Evolutionary conservation across 371 early-diverging fungal species (phyloP), one percentile per base, ranked within the genome.

Genomic region (Rhizopus sp.): DNA sequence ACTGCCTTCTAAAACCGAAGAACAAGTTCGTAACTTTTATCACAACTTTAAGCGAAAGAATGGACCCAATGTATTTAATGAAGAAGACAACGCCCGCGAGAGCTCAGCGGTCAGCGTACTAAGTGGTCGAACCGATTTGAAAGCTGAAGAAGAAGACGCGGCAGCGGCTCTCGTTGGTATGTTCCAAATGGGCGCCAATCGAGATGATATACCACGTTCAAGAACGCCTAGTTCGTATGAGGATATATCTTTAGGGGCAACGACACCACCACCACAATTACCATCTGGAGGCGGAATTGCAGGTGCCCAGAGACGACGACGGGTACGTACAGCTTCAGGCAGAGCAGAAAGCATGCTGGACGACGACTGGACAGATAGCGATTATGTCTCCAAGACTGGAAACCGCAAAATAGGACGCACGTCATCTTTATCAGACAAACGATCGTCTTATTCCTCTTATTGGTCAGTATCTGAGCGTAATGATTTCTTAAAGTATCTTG

Each of bases 381-480:
- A 68, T 30, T 70, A 60, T 51, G 45, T 29, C 0, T 10, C 49
- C 0, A 52, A 49, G 5, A 23, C 45, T 4, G 55, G 62, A 3
- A 56, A 60, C n/a, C 69, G 77, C 39, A 64, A 69, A 46, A 49
- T 69, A 16, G 70, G 66, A 30, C 62, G 68, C 35, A 58, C 69
- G 3, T 42, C 71, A 6, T 63, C 68, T 16, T 49, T 70, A 6
- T 45, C 57, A 1, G 38, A 38, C 8, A 81, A 74, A 44, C 75
- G 74, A 0, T 70, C 83, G 16, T 68, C 75, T 0, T 85, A 83
- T 62, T 90, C 91, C 5, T 94, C 95, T 0, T 94, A 93, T 55
- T 95, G 96, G 96, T 88, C 94, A 5, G 84, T 87, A 6, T 80
- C 82, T 5, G 96, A 95, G 63, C 84, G 86, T 31, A 72, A 75